These are phyloP conservation scores for Trichopus zeylanicus DNA, from an alignment of 116 monocot species.

Conservation along the genomic window DNA sequence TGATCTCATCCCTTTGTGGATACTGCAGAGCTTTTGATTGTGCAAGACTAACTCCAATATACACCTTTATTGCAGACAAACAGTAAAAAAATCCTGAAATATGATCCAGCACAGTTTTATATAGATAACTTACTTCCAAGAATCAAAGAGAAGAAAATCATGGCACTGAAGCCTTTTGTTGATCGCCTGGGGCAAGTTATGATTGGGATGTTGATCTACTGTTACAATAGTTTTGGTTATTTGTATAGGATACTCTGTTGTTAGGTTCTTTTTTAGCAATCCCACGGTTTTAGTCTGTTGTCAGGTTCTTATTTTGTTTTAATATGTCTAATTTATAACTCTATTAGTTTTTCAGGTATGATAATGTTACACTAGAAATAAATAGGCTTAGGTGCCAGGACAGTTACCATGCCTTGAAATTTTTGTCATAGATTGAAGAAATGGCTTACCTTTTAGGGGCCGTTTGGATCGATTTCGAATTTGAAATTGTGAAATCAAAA, in stretches of 20 bases:
- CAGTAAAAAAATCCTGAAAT: constrained; percentile 96
- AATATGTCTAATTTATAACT: too few species aligned
- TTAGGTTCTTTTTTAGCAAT: too few species aligned
- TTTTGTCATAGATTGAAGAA: constrained; percentile 89
- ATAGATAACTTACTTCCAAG: constrained; percentile 96
- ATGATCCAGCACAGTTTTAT: constrained; percentile 95
- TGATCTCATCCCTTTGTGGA: background rate
- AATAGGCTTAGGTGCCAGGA: constrained; percentile 93
- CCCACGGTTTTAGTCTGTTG: background rate
- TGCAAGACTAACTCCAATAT: background rate
- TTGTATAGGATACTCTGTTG: background rate
- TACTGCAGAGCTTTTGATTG: background rate
- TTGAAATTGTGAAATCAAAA: too few species aligned
- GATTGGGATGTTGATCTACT: background rate
- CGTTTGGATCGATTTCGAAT: too few species aligned
- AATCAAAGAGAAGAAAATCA: constrained; percentile 91
- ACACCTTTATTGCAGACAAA: constrained; percentile 60
- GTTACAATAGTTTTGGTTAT: background rate
- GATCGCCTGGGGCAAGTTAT: constrained; percentile 81
- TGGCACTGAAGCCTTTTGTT: constrained; percentile 97
- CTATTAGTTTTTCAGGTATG: constrained; percentile 51
- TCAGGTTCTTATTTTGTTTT: background rate
- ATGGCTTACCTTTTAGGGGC: constrained; percentile 81
- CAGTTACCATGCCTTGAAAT: constrained; percentile 96
- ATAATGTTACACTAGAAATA: constrained; percentile 88